Percentiles rank a stretch among this genome's conserved stretches.
These are phyloP conservation scores for Hordeum marinum DNA, from an alignment of 176 grass and related monocot genomes.

Conservation along the genomic window DNA sequence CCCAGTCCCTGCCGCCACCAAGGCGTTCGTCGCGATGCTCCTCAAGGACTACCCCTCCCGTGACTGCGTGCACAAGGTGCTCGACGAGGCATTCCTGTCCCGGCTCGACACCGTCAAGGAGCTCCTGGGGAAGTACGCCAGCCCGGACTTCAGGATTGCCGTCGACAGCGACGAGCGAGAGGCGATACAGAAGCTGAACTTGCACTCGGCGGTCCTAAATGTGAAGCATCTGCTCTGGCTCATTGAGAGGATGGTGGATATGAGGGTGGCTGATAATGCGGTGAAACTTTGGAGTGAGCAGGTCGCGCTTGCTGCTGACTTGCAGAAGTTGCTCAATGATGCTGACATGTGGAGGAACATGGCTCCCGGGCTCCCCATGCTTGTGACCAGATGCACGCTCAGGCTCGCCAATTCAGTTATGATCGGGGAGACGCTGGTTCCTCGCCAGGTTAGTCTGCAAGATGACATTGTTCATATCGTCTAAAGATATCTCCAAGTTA, in stretches of 20 bases:
- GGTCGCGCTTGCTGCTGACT: constrained; percentile 50
- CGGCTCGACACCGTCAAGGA: constrained; percentile 76
- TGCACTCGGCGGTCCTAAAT: constrained; percentile 62
- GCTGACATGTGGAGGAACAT: constrained; percentile 86
- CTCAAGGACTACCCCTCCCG: constrained; percentile 66
- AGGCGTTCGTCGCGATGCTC: constrained; percentile 85
- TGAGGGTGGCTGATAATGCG: constrained; percentile 51
- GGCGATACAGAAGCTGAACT: constrained; percentile 71
- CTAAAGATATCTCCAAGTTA: neutral
- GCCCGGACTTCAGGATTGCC: constrained; percentile 62
- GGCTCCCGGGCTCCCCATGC: constrained; percentile 63
- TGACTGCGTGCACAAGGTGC: constrained; percentile 58
- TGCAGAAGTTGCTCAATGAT: constrained; percentile 75
- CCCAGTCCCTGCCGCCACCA: constrained; percentile 51
- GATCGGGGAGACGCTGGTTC: constrained; percentile 53
- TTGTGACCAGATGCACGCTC: constrained; percentile 66
- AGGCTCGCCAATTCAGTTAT: constrained; percentile 64
- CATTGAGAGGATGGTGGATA: constrained; percentile 90
- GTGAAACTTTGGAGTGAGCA: constrained; percentile 79
- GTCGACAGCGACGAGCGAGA: constrained; percentile 79
- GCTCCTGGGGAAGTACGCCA: constrained; percentile 82
- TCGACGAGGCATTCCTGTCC: constrained; percentile 53
- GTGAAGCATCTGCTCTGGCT: constrained; percentile 78
- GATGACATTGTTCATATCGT: neutral
- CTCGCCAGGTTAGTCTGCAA: constrained; percentile 63